Evolutionary conservation across 176 grass and related monocot genomes (phyloP).

Genomic region (Oryza officinalis): DNA sequence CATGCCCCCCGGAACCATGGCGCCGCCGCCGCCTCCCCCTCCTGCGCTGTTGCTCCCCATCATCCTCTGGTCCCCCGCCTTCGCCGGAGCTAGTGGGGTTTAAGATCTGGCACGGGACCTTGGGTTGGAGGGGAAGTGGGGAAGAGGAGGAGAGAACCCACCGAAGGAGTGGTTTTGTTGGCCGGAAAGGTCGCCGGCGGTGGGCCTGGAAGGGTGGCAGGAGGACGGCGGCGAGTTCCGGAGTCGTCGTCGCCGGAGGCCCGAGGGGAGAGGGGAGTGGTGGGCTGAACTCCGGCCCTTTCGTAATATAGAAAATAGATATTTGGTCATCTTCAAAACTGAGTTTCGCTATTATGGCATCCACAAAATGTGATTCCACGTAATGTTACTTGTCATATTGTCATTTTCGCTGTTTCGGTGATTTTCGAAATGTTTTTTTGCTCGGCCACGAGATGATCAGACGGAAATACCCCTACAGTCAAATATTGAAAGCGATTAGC

Average conservation of each 20-base stretch:
- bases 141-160: neutral
- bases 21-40: constrained; percentile 14
- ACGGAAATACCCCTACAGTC: too few species aligned
- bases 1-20: constrained; percentile 36
- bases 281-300: neutral
- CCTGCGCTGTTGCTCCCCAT: constrained; percentile 51
- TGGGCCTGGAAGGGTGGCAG: neutral
- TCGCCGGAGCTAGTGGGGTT: neutral
- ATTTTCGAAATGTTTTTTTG: too few species aligned
- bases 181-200: neutral
- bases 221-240: neutral
- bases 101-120: constrained; percentile 3
- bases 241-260: neutral
- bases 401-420: too few species aligned
- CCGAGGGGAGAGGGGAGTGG: neutral
- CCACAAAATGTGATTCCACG: too few species aligned
- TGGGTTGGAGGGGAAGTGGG: neutral
- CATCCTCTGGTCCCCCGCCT: constrained; percentile 36
- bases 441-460: too few species aligned
- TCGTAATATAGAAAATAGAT: too few species aligned
- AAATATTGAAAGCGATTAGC: too few species aligned
- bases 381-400: too few species aligned
- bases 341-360: too few species aligned
- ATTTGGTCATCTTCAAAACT: too few species aligned
- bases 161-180: neutral